Evolutionary conservation across 2,329 filamentous ascomycete species (phyloP).

Genomic region (Polychaeton citri): DNA sequence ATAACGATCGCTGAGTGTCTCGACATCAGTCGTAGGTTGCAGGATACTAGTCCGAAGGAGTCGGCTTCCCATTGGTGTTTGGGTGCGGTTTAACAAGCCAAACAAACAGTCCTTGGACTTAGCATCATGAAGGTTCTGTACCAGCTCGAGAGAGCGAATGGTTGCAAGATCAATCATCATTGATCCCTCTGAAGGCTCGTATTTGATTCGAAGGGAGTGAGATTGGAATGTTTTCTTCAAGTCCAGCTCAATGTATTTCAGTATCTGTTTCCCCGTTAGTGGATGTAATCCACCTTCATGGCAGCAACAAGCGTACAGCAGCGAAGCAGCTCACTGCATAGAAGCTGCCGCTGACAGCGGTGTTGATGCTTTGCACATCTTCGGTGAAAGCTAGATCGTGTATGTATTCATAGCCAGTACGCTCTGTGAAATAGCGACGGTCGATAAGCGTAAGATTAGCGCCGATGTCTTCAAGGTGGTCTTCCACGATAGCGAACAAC

Average conservation of each 20-base stretch:
- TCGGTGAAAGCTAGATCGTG: constrained; percentile 65
- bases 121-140: constrained; percentile 68
- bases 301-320: no score
- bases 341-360: constrained; percentile 69
- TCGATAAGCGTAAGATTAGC: constrained; percentile 50
- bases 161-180: constrained; percentile 95
- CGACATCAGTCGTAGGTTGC: constrained; percentile 66
- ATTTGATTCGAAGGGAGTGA: constrained; percentile 76
- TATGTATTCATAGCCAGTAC: constrained; percentile 62
- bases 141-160: constrained; percentile 73
- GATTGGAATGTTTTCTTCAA: constrained; percentile 55
- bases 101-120: constrained; percentile 76
- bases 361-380: constrained; percentile 68
- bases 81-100: constrained; percentile 70
- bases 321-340: constrained; percentile 76
- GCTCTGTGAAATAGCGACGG: constrained; percentile 73
- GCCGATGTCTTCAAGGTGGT: constrained; percentile 51
- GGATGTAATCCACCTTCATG: no score
- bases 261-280: constrained; percentile 37
- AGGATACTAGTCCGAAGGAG: constrained; percentile 75
- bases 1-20: constrained; percentile 58
- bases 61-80: constrained; percentile 78
- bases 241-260: constrained; percentile 67
- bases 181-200: constrained; percentile 75
- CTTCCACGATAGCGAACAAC: constrained; percentile 59